Percentiles rank a stretch among this genome's conserved stretches.
Conservation (phyloP, 2,329 filamentous ascomycete species). For the Metarhizium rileyi region DNA sequence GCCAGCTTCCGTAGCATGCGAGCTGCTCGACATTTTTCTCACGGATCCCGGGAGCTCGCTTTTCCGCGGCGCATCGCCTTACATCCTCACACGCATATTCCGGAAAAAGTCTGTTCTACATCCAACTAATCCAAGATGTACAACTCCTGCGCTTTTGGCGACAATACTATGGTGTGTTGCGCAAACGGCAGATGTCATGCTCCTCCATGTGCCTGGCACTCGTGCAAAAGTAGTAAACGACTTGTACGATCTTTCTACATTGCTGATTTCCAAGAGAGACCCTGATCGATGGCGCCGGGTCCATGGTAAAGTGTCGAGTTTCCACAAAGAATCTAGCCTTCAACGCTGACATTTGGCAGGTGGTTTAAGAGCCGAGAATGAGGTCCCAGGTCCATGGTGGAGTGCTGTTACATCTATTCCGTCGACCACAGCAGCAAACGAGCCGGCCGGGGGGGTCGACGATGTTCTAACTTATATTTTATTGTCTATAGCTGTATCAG, state of each 20-base stretch:
- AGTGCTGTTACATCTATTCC: slow-evolving; percentile 16
- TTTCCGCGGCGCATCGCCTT: slow-evolving; percentile 35
- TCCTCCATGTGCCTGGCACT: slow-evolving; percentile 30
- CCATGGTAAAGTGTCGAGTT: slow-evolving; percentile 13
- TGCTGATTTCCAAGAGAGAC: slow-evolving; percentile 24
- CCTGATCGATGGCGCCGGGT: slow-evolving; percentile 27
- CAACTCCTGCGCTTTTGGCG: slow-evolving; percentile 33
- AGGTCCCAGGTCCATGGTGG: slow-evolving; percentile 17
- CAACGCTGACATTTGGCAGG: slow-evolving; percentile 12
- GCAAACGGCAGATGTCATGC: slow-evolving; percentile 35
- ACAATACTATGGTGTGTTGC: slow-evolving; percentile 39
- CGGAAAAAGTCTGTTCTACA: slow-evolving; percentile 33
- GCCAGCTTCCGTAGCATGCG: slow-evolving; percentile 30
- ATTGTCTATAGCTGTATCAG: slow-evolving; percentile 35
- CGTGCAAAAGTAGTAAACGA: slow-evolving; percentile 29
- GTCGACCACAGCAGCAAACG: slow-evolving; percentile 22
- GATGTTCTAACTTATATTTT: slow-evolving; percentile 36
- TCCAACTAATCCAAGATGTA: slow-evolving; percentile 27
- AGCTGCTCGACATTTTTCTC: slow-evolving; percentile 38
- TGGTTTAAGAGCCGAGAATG: slow-evolving; percentile 23
- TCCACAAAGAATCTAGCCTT: background rate
- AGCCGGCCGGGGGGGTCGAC: slow-evolving; percentile 26
- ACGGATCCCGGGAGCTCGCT: slow-evolving; percentile 33
- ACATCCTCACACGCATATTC: slow-evolving; percentile 36
- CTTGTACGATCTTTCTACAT: slow-evolving; percentile 26